Evolutionary conservation across 331 rosid genomes (phyloP), one percentile per base, ranked within the genome.

Genomic region (Prunus yedoensis): DNA sequence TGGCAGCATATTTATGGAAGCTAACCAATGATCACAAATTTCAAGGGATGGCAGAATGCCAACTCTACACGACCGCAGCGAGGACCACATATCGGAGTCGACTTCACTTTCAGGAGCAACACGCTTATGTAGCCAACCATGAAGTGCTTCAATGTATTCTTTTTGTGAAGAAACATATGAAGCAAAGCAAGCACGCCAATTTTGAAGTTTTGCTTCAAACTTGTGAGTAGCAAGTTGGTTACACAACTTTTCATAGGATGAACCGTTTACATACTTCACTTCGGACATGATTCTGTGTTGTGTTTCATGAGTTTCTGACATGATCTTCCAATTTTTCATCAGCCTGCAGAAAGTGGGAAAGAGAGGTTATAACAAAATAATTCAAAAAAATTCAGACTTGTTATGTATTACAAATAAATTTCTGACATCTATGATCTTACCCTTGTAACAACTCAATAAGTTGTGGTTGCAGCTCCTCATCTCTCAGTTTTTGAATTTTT

Each of bases 381-480:
- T 32, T 17, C 0, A 21, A 30, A 41, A 46, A 0, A 35, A 1
- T 35, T 35, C 43, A 66, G 43, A 28, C n/a, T 58, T 56, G 30
- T 35, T 8, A 35, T 45, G 8, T n/a, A 66, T 73, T 57, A 23
- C 20, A n/a, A 11, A 4, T 13, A 57, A 49, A 18, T 30, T 52
- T 50, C n/a, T 9, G 23, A 43, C 25, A 67, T 57, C 41, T 47
- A 43, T 27, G 28, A 27, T 51, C 67, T 57, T 81, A 81, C 85
- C 85, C 78, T 28, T 66, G 68, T 15, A 77, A 56, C 17, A 81
- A 75, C 75, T 81, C 78, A 18, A 81, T 20, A 27, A 81, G 71
- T 25, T 77, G 81, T 12, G 81, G 81, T 43, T 66, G 79, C 73
- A 81, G 50, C 54, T 81, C 81, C 28, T 80, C 73, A 43, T 81